Conservation (phyloP, 2,329 filamentous ascomycete species). For the Penicillium oxalicum region DNA sequence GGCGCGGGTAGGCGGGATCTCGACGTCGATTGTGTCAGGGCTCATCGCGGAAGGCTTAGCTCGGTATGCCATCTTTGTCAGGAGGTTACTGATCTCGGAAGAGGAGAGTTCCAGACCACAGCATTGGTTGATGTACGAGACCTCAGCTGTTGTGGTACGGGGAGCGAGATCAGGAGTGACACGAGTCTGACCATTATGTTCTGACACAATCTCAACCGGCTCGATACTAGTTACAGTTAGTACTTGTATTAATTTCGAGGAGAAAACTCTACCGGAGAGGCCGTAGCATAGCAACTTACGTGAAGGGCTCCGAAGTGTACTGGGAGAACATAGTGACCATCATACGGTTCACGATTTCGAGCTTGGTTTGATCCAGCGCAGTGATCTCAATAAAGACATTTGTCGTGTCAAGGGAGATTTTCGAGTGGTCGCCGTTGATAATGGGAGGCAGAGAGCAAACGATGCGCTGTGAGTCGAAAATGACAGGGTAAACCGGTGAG, state of each 20-base stretch:
- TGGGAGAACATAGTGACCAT: slow-evolving; percentile 95
- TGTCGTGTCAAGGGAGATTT: slow-evolving; percentile 83
- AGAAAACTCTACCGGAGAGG: not conserved
- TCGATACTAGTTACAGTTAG: slow-evolving; percentile 55
- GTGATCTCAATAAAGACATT: slow-evolving; percentile 98
- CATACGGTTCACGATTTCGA: slow-evolving; percentile 92
- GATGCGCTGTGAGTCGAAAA: slow-evolving; percentile 78
- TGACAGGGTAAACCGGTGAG: slow-evolving; percentile 89
- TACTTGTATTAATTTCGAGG: slow-evolving; percentile 2
- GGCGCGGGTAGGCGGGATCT: slow-evolving; percentile 80
- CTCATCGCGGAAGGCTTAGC: slow-evolving; percentile 67
- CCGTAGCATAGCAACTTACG: slow-evolving; percentile 38
- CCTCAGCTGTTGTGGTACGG: slow-evolving; percentile 70
- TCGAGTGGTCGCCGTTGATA: slow-evolving; percentile 95
- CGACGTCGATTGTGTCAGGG: slow-evolving; percentile 68
- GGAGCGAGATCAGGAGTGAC: slow-evolving; percentile 75
- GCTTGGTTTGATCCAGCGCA: slow-evolving; percentile 89
- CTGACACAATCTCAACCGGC: slow-evolving; percentile 83
- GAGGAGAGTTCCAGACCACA: slow-evolving; percentile 74
- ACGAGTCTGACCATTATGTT: slow-evolving; percentile 80
- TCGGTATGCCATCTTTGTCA: slow-evolving; percentile 84
- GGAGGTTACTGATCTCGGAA: slow-evolving; percentile 67
- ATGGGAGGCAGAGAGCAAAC: slow-evolving; percentile 95
- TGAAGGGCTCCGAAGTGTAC: slow-evolving; percentile 83
- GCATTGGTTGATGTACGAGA: slow-evolving; percentile 90